Evolutionary conservation across 78 protist genomes (phyloP).

Genomic region (Bodo saltans): DNA sequence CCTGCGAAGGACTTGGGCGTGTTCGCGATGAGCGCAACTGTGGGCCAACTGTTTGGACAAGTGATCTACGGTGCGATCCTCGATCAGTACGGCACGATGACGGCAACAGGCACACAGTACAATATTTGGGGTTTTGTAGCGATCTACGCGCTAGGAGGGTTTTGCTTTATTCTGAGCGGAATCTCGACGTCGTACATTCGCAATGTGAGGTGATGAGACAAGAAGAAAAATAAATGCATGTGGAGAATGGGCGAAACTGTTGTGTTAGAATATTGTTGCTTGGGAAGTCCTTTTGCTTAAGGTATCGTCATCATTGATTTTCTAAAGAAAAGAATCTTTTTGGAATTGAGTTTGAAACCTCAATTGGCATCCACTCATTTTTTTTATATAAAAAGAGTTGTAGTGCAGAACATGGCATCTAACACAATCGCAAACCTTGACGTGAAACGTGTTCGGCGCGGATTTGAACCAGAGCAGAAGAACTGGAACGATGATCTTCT

Average conservation of each 20-base stretch:
- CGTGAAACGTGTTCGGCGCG: not conserved
- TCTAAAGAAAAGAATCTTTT: no score
- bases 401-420: no score
- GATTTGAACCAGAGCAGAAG: not conserved
- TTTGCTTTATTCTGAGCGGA: not conserved
- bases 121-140: not conserved
- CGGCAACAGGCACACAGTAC: not conserved
- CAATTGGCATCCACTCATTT: no score
- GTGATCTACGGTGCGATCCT: slow-evolving; percentile 20
- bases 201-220: not conserved
- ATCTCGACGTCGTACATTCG: not conserved
- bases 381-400: no score
- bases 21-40: slow-evolving; percentile 6
- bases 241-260: no score
- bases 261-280: no score
- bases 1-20: slow-evolving; percentile 26
- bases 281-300: no score
- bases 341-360: no score
- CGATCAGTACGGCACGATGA: not conserved
- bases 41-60: not conserved
- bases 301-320: no score
- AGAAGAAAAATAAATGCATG: no score
- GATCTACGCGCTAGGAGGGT: not conserved
- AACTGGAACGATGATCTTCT: not conserved
- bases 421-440: no score